Conservation (phyloP, 148 eudicot genomes). For the Agrostemma githago region DNA sequence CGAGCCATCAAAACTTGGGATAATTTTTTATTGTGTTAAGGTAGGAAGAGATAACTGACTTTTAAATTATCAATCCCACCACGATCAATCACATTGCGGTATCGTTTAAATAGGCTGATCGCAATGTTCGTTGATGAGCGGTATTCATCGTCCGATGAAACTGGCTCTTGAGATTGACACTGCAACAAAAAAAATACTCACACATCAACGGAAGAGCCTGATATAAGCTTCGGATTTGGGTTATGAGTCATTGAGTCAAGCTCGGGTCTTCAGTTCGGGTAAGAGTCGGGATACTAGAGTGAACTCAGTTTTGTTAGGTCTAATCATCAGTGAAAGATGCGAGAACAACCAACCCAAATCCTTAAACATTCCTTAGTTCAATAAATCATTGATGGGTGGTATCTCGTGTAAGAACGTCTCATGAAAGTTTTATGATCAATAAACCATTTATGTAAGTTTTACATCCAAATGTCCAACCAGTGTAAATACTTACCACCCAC, state of each 20-base stretch:
- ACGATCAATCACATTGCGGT: conserved; percentile 69
- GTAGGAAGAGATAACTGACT: conserved; percentile 29
- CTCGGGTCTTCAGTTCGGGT: no score
- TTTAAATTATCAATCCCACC: conserved; percentile 91
- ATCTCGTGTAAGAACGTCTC: no score
- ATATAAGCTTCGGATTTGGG: no score
- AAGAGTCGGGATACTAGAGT: no score
- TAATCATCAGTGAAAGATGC: background rate
- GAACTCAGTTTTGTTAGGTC: no score
- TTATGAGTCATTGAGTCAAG: no score
- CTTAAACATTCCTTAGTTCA: no score
- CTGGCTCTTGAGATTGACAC: conserved; percentile 63
- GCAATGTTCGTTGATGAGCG: conserved; percentile 95
- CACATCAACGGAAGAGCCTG: background rate
- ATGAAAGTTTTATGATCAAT: background rate
- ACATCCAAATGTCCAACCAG: no score
- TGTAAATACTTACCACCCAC: conserved; percentile 52
- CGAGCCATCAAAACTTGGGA: background rate
- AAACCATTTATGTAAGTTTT: no score
- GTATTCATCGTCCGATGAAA: conserved; percentile 77
- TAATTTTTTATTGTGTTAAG: background rate
- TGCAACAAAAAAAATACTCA: conserved; percentile 25
- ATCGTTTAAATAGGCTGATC: conserved; percentile 77
- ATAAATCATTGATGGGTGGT: no score
- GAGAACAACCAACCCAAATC: background rate